Evolutionary conservation across 2,329 filamentous ascomycete genomes (phyloP), one percentile per base, ranked within the genome.

Genomic region (Beauveria bassiana): DNA sequence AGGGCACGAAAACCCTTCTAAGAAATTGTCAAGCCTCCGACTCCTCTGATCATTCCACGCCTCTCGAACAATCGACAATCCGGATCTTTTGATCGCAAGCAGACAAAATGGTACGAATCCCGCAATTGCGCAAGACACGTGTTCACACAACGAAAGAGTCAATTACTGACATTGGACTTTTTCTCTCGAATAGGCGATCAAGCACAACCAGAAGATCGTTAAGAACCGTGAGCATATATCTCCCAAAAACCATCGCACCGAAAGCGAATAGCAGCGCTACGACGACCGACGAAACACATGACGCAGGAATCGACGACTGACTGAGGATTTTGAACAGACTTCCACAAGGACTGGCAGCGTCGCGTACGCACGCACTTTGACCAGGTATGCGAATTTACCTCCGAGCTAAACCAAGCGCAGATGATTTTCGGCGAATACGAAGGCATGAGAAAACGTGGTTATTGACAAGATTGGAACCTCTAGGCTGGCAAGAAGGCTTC

Each of bases 271-370:
- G 71, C 55, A 46, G 50, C 24, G 28, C 18, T 5, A 24, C n/a
- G 28, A 49, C 28, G 18, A 26, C 10, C 31, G 45, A 58, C 45
- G 16, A 49, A 31, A 50, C 22, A 22, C 18, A 53, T 75, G 68
- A 75, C 66, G n/a, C 7, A 18, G 53, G 50, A 61, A 47, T 38
- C 42, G 45, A 57, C 46, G 61, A 63, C 62, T 63, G 63, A 63
- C 56, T 53, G 58, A 45, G 58, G 22, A 42, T 54, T 26, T 38
- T 60, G 40, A 60, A 42, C 75, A 95, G 90, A 97, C 79, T 96
- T 96, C 91, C 93, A 91, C 84, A 97, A 96, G 91, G 93, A 99
- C 86, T 99, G 95, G 95, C 93, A 98, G 83, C 91, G 92, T 84
- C 91, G 93, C 83, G 95, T 99, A 78, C 91, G 92, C 83, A 90